Conservation (phyloP, 371 early-diverging fungal species). For the Apophysomyces elegans region DNA sequence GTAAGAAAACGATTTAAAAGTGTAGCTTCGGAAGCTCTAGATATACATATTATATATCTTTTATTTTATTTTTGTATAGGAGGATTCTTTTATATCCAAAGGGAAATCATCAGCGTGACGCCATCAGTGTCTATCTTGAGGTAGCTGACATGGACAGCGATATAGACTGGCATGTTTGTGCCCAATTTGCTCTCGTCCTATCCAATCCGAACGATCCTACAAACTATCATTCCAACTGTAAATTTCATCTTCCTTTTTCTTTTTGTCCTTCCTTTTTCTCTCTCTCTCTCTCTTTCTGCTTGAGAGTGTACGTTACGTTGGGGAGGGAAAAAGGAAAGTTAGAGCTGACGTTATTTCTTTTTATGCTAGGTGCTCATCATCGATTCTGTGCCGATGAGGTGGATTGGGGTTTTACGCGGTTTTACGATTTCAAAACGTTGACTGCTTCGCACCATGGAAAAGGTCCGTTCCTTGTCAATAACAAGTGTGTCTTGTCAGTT, state of each 20-base stretch:
- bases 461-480: slow-evolving; percentile 65
- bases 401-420: slow-evolving; percentile 28
- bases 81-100: slow-evolving; percentile 85
- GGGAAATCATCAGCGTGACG: slow-evolving; percentile 73
- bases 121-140: slow-evolving; percentile 79
- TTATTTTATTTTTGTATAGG: slow-evolving; percentile 45
- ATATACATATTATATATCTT: too few relatives aligned
- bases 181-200: slow-evolving; percentile 78
- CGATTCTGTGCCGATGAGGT: slow-evolving; percentile 76
- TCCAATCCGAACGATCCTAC: slow-evolving; percentile 73
- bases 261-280: too few relatives aligned
- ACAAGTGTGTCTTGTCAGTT: slow-evolving; percentile 66
- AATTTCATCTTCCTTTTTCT: background rate
- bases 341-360: background rate
- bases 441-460: slow-evolving; percentile 35
- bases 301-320: too few relatives aligned
- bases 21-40: too few relatives aligned
- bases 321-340: background rate
- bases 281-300: too few relatives aligned
- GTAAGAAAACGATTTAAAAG: slow-evolving; percentile 20
- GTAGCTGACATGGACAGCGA: slow-evolving; percentile 67
- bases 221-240: slow-evolving; percentile 38
- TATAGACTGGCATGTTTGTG: slow-evolving; percentile 85
- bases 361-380: slow-evolving; percentile 65
- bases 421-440: slow-evolving; percentile 33